Percentiles rank a stretch among this genome's conserved stretches.
phyloP scores from a whole-genome alignment of 441 rosid species.

The Arabidopsis lyrata region DNA sequence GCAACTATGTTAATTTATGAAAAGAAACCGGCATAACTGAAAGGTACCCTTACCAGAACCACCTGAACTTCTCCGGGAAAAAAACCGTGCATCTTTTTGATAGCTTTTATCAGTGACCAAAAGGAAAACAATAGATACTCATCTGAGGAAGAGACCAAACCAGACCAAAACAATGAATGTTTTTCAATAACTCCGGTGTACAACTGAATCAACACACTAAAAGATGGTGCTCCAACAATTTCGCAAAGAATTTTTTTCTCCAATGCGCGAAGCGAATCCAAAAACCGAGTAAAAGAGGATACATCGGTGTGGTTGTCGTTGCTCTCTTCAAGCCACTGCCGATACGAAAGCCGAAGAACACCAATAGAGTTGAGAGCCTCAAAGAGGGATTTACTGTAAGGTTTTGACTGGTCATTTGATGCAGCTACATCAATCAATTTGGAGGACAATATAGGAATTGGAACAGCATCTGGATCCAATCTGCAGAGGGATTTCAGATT shows the following conservation, averaged over 20 bases:
- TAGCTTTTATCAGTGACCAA: slow-evolving; percentile 73
- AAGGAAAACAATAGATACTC: slow-evolving; percentile 64
- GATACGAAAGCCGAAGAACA: slow-evolving; percentile 71
- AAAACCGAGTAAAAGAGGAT: slow-evolving; percentile 52
- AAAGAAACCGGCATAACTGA: slow-evolving; percentile 16
- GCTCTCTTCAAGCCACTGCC: slow-evolving; percentile 80
- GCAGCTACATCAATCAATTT: slow-evolving; percentile 62
- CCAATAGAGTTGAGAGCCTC: slow-evolving; percentile 70
- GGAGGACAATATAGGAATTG: slow-evolving; percentile 68
- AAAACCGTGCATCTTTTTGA: slow-evolving; percentile 56
- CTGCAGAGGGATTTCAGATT: slow-evolving; percentile 55
- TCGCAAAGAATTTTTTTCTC: slow-evolving; percentile 67
- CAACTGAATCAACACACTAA: slow-evolving; percentile 56
- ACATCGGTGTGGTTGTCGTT: slow-evolving; percentile 49
- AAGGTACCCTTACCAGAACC: slow-evolving; percentile 61
- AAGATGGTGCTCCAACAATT: slow-evolving; percentile 65
- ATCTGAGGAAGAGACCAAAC: slow-evolving; percentile 55
- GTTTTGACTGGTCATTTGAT: slow-evolving; percentile 46
- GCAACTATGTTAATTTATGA: slow-evolving; percentile 16
- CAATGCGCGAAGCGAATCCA: slow-evolving; percentile 65
- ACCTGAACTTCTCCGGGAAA: slow-evolving; percentile 64
- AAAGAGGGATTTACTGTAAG: slow-evolving; percentile 46
- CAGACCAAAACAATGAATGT: slow-evolving; percentile 79
- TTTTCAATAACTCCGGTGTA: slow-evolving; percentile 69
- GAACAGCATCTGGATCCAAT: slow-evolving; percentile 53